Percentiles rank a stretch among this genome's conserved stretches.
These are phyloP conservation scores for Nicotiana tomentosiformis DNA, from an alignment of 257 asterid genomes.

Conservation along the genomic window DNA sequence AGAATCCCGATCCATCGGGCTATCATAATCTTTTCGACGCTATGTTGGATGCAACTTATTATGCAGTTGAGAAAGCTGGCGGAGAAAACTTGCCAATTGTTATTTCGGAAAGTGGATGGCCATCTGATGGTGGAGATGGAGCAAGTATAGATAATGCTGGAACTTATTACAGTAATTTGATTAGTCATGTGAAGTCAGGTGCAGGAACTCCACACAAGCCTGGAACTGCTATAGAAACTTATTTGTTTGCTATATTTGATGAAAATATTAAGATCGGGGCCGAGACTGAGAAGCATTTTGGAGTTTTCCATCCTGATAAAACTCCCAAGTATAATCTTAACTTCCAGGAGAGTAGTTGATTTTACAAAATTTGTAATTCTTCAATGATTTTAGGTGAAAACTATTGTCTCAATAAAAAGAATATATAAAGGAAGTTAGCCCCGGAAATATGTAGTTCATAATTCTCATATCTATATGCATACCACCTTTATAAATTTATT, in stretches of 20 bases:
- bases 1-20: slow-evolving; percentile 7
- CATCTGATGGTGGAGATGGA: slow-evolving; percentile 24
- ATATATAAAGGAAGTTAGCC: too few relatives aligned
- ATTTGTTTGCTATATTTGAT: slow-evolving; percentile 51
- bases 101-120: slow-evolving; percentile 43
- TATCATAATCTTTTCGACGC: slow-evolving; percentile 37
- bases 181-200: slow-evolving; percentile 11
- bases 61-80: slow-evolving; percentile 29
- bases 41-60: slow-evolving; percentile 21
- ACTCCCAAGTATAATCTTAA: slow-evolving; percentile 21
- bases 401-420: too few relatives aligned
- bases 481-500: too few relatives aligned
- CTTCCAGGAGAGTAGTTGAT: background rate
- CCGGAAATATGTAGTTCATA: too few relatives aligned
- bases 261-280: slow-evolving; percentile 36
- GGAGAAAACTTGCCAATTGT: slow-evolving; percentile 14
- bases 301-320: slow-evolving; percentile 31
- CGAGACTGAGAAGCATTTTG: slow-evolving; percentile 35
- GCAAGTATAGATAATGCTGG: slow-evolving; percentile 7
- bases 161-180: slow-evolving; percentile 14
- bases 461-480: too few relatives aligned
- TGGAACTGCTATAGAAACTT: slow-evolving; percentile 30
- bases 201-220: slow-evolving; percentile 29
- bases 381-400: too few relatives aligned
- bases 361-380: too few relatives aligned